A percentile compares a stretch with the other conserved stretches of the same genome.
Evolutionary conservation across 1,284 basidiomycete species (phyloP).

Genomic region (Leccinum proliferum): DNA sequence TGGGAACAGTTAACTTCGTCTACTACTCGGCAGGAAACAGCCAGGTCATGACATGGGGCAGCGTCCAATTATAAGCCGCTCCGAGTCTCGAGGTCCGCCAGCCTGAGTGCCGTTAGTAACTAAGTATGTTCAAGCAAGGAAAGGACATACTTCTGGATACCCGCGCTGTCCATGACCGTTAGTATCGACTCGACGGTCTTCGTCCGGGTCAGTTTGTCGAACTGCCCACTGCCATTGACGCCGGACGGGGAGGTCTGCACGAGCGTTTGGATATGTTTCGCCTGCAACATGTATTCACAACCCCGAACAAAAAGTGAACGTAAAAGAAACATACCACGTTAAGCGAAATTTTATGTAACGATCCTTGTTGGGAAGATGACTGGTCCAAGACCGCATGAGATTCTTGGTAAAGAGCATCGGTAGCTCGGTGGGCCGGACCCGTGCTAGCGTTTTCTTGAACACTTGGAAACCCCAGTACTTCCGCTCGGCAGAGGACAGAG

Average conservation of each 20-base stretch:
- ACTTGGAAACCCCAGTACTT: conserved; percentile 97
- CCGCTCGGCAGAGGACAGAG: conserved; percentile 80
- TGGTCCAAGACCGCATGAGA: conserved; percentile 96
- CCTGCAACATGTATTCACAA: conserved; percentile 36
- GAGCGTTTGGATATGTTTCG: conserved; percentile 68
- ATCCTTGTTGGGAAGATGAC: conserved; percentile 86
- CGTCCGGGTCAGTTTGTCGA: conserved; percentile 89
- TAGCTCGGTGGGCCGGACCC: conserved; percentile 61
- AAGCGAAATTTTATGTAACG: conserved; percentile 85
- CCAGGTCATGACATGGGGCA: too few species aligned
- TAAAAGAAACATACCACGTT: conserved; percentile 55
- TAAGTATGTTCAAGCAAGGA: conserved; percentile 48
- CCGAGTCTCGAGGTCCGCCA: too few species aligned
- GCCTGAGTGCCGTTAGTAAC: too few species aligned
- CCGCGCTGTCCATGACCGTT: conserved; percentile 67
- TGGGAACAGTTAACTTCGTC: too few species aligned
- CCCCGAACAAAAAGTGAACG: background rate
- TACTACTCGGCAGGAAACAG: too few species aligned
- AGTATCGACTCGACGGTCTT: conserved; percentile 91
- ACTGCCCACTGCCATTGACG: conserved; percentile 81
- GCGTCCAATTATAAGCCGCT: too few species aligned
- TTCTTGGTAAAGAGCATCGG: conserved; percentile 92
- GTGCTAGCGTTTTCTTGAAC: conserved; percentile 76
- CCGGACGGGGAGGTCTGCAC: conserved; percentile 81
- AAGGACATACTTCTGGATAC: conserved; percentile 75